Conservation (phyloP, 176 grass and related monocot species). For the Echinochloa phyllopogon region DNA sequence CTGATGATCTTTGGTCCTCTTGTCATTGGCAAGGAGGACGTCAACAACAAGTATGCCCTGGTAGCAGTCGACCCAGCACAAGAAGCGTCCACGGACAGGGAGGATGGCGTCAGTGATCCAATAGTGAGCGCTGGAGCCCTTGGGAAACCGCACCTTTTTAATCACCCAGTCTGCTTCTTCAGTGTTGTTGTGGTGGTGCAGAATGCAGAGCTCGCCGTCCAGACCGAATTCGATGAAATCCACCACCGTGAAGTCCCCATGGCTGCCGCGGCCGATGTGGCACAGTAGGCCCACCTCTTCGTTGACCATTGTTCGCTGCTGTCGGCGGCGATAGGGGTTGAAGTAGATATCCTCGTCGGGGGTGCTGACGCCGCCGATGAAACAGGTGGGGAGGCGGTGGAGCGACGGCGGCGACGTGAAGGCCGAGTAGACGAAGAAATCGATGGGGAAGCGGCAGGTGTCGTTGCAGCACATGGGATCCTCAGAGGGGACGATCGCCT, state of each 20-base stretch:
- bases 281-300: background rate
- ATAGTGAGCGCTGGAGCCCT: no score
- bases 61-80: conserved; percentile 41
- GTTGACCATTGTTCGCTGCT: background rate
- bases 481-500: background rate
- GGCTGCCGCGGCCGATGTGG: background rate
- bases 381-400: background rate
- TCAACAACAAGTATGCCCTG: background rate
- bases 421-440: conserved; percentile 27
- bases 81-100: background rate
- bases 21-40: background rate
- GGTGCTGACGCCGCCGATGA: background rate
- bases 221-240: background rate
- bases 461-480: background rate
- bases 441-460: background rate
- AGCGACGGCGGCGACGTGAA: background rate
- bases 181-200: background rate
- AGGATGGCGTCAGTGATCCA: background rate
- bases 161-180: no score
- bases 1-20: background rate
- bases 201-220: background rate
- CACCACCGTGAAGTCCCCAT: conserved; percentile 10
- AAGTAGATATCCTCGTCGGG: background rate
- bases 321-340: background rate
- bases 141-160: no score